Conservation (phyloP, 306 rosid genomes). For the Sicyos edulis region DNA sequence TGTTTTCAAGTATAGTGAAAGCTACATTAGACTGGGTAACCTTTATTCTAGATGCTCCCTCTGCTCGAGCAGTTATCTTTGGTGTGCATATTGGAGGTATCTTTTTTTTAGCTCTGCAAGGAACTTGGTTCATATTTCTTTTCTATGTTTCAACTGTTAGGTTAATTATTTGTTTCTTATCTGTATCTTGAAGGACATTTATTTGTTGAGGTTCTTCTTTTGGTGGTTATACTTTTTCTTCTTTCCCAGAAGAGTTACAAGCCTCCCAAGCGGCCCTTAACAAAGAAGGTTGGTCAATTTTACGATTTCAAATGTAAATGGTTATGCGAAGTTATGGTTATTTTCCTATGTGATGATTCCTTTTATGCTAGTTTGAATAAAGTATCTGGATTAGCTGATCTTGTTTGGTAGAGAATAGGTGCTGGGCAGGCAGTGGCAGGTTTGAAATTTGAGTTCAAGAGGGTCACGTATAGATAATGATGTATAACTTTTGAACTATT, state of each 20-base stretch:
- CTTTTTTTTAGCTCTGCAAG: slow-evolving; percentile 13
- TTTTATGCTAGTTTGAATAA: neutral
- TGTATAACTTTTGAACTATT: neutral
- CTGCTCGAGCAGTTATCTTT: slow-evolving; percentile 77
- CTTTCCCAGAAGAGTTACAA: slow-evolving; percentile 96
- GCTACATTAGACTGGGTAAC: slow-evolving; percentile 56
- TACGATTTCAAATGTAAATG: neutral
- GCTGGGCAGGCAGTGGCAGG: neutral
- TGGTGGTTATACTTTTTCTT: slow-evolving; percentile 73
- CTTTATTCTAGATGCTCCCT: slow-evolving; percentile 58
- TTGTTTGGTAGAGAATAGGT: slow-evolving; percentile 9
- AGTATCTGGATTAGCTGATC: slow-evolving; percentile 5
- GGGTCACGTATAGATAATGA: neutral
- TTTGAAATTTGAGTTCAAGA: slow-evolving; percentile 6
- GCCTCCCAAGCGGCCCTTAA: slow-evolving; percentile 89
- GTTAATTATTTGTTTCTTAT: slow-evolving; percentile 3
- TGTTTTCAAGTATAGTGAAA: slow-evolving; percentile 40
- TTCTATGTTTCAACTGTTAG: neutral
- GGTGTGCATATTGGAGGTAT: slow-evolving; percentile 84
- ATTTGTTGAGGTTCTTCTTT: slow-evolving; percentile 69
- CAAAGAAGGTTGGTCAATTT: slow-evolving; percentile 48
- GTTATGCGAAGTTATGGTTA: neutral
- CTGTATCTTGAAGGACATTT: slow-evolving; percentile 63
- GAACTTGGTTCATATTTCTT: neutral
- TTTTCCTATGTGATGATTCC: neutral